Evolutionary conservation across 192 early-diverging fungal genomes (phyloP).

Genomic region (Piromyces sp.): DNA sequence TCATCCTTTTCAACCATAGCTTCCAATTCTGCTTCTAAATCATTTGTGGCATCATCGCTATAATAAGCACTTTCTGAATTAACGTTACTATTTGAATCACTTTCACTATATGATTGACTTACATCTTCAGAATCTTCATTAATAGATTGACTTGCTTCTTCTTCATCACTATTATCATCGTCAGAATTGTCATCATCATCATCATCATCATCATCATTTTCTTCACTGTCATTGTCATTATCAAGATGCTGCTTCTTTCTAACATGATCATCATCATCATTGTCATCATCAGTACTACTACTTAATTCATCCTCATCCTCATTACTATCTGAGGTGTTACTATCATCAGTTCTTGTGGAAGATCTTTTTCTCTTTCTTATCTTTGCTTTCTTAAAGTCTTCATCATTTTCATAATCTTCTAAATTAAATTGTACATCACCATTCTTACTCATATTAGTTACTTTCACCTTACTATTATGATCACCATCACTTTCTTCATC

Average conservation of each 20-base stretch:
- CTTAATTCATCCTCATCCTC: neutral
- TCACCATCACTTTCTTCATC: conserved; percentile 27
- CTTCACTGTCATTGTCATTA: conserved; percentile 3
- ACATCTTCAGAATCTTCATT: neutral
- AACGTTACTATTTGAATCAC: conserved; percentile 4
- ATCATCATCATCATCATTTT: conserved; percentile 2
- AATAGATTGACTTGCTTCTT: neutral
- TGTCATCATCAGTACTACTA: conserved; percentile 1
- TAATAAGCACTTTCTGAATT: neutral
- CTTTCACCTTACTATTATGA: conserved; percentile 9
- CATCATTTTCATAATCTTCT: neutral
- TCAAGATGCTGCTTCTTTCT: conserved; percentile 4
- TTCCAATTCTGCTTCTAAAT: conserved; percentile 11
- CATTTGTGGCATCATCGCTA: conserved; percentile 10
- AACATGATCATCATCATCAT: conserved; percentile 10
- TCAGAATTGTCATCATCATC: conserved; percentile 9
- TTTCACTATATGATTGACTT: conserved; percentile 1
- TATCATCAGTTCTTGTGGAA: neutral
- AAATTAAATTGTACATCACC: neutral
- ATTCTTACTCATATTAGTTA: conserved; percentile 1
- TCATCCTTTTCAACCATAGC: conserved; percentile 19
- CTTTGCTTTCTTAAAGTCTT: conserved; percentile 4
- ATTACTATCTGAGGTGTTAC: neutral
- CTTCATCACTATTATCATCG: neutral
- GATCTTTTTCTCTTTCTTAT: neutral